These are phyloP conservation scores for Elsinoe batatas DNA, from an alignment of 2,329 filamentous ascomycete species.

Conservation along the genomic window DNA sequence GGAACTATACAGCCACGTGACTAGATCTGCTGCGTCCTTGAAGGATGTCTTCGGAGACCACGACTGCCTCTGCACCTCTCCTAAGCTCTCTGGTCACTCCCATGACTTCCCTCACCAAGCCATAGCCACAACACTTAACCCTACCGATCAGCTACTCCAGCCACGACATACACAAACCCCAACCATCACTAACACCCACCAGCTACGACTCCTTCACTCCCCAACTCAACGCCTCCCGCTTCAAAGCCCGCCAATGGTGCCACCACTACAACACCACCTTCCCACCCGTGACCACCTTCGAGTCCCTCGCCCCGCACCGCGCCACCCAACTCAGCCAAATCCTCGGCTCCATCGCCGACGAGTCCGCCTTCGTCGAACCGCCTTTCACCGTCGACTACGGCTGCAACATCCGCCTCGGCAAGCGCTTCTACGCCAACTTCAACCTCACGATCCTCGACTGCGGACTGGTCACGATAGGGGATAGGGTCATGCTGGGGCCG, in stretches of 20 bases:
- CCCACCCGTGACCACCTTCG: conserved; percentile 28
- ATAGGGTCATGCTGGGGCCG: conserved; percentile 43
- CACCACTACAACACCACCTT: conserved; percentile 51
- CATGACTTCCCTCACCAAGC: too few species aligned
- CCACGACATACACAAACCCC: background rate
- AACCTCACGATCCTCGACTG: conserved; percentile 45
- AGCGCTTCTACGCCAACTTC: conserved; percentile 56
- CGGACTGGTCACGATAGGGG: conserved; percentile 43
- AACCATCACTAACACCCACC: background rate
- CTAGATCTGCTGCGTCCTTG: too few species aligned
- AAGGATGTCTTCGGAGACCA: too few species aligned
- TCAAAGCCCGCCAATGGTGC: conserved; percentile 45
- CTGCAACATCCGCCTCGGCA: conserved; percentile 52
- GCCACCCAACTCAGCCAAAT: conserved; percentile 22
- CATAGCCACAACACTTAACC: too few species aligned
- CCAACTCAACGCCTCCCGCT: conserved; percentile 42
- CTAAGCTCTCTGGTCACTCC: too few species aligned
- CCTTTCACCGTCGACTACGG: conserved; percentile 57
- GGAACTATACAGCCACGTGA: too few species aligned
- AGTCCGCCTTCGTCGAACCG: conserved; percentile 46
- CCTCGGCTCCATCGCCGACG: conserved; percentile 27
- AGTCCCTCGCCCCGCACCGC: conserved; percentile 23
- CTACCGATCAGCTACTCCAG: too few species aligned
- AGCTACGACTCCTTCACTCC: conserved; percentile 45
- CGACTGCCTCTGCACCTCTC: too few species aligned